These are phyloP conservation scores for Helianthus annuus DNA, from an alignment of 129 eudicot genomes.

Conservation along the genomic window HanXRQr2.0-SUNRISE NC_035449.2:89959297-89959796, in stretches of 20 bases:
- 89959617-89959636: constrained; percentile 54
- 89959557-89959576: constrained; percentile 46
- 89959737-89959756: constrained; percentile 52
- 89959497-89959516: constrained; percentile 47
- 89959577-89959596: constrained; percentile 29
- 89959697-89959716: constrained; percentile 17
- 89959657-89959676: constrained; percentile 48
- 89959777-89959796: constrained; percentile 51
- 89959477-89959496: constrained; percentile 50
- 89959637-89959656: constrained; percentile 41
- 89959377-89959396: constrained; percentile 86
- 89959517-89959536: constrained; percentile 46
- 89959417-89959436: constrained; percentile 86
- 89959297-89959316: constrained; percentile 72
- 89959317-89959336: constrained; percentile 68
- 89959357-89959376: constrained; percentile 95
- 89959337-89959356: constrained; percentile 88
- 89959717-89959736: constrained; percentile 39
- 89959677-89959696: constrained; percentile 31
- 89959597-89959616: constrained; percentile 19
- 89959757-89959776: constrained; percentile 49
- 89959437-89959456: constrained; percentile 82
- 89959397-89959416: constrained; percentile 95
- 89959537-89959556: constrained; percentile 71
- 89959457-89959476: constrained; percentile 48